Base-by-base conservation (phyloP, 2,329 filamentous ascomycete genomes). In the Sporothrix phasma region DNA sequence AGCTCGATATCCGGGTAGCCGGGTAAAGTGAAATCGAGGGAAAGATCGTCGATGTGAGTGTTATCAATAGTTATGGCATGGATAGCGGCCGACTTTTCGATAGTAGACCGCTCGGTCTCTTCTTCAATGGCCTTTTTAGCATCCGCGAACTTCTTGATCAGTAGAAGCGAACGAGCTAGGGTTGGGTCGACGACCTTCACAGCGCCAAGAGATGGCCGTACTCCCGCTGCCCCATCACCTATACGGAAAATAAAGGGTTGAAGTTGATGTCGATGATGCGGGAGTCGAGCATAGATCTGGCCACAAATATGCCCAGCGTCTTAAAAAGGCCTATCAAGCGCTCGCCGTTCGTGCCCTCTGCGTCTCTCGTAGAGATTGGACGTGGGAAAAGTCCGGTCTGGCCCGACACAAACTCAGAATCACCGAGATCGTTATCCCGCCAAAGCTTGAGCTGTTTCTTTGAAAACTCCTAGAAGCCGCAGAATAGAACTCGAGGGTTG, bases 401-500 rank as follows among this genome's bases (percentile, higher is more conserved):
- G 26, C 90, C 90, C 70, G 90, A 94, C 3, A 94, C 90, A 75
- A 90, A 97, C 67, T 96, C 87, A 19, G 80, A 77, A 6, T 88
- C 84, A 58, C 82, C 81, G 5, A 81, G 87, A 71, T 97, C 93
- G 65, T 89, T 90, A 71, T 97, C 93, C 17, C 94, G 87, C 95
- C 95, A 99, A 5, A 99, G 84, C 78, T 92, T 96, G 62, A 97
- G 84, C 76, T 95, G 97, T 81, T 93, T 97, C 80, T 94, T 96
- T 0, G 90, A 93, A 72, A 97, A 97, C 73, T 99, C 94, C 90
- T 94, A 0, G 94, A 99, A 1, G 97, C 93, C 0, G 90, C 96
- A 0, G 94, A 96, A 76, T 99, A 99, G 74, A 99, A 99, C 73
- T 99, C 94, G 15, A 99, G 82, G 0, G 94, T 99, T 3, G 94